Base-by-base conservation (phyloP, 257 asterid species). In the Jasminum sambac region DNA sequence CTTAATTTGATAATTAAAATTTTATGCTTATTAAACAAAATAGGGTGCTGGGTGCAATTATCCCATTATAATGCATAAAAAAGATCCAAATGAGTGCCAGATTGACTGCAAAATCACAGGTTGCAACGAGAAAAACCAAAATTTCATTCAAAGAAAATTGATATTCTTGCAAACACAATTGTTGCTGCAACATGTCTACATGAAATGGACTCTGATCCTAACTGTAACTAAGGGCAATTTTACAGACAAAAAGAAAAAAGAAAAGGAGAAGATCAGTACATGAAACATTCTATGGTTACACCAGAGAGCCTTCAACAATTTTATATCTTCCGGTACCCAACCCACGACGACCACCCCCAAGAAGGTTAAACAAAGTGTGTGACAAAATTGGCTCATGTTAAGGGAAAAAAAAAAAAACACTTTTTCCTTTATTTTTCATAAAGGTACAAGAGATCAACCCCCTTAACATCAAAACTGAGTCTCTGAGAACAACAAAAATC, bases 401-500 rank as follows among this genome's bases (percentile, higher is more conserved):
- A n/a, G n/a, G n/a, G n/a, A n/a, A n/a, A n/a, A n/a, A n/a, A n/a
- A 21, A 43, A 23, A 40, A 55, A 9, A 55, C 63, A 66, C 48
- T 68, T 62, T 25, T 67, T 78, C 2, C 23, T 55, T 19, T 19
- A 19, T 8, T 23, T 26, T 23, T 23, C 34, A 21, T 55, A 23
- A 55, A 55, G 62, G 11, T 23, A 55, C 62, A 21, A 1, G 63
- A 64, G 66, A 74, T 75, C 76, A 75, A 74, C 84, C 84, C 62
- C 73, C 78, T 67, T 76, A 50, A 74, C 64, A 64, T 72, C 86
- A 87, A 85, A 82, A 82, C 67, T 77, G 85, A 78, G 71, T 71
- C 78, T 80, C 83, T 70, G 63, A 9, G 11, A 50, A 69, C 71
- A 75, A 68, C 71, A 74, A 68, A 76, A 83, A 79, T 37, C 34